Conservation (phyloP, 805 yeast genomes). For the Kluyveromyces starmeri region DNA sequence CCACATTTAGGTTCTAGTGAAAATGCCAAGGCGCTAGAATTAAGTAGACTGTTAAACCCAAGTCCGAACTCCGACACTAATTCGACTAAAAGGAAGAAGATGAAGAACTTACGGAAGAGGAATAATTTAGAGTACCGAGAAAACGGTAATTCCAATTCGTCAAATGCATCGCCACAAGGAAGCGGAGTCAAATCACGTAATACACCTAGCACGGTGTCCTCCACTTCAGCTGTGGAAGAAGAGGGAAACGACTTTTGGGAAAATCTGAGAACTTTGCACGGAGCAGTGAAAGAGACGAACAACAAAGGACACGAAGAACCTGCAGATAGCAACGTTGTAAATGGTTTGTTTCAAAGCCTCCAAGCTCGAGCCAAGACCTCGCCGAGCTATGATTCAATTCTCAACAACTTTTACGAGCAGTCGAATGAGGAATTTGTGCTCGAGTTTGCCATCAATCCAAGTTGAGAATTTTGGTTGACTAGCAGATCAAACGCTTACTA, state of each 20-base stretch:
- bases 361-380: not conserved
- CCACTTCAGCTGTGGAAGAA: slow-evolving; percentile 33
- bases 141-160: slow-evolving; percentile 3
- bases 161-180: slow-evolving; percentile 14
- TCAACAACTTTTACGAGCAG: slow-evolving; percentile 1
- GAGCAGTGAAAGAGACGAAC: slow-evolving; percentile 15
- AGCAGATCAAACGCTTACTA: not conserved
- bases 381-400: slow-evolving; percentile 3
- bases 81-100: slow-evolving; percentile 10
- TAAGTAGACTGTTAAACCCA: slow-evolving; percentile 38
- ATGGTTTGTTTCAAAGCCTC: not conserved
- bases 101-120: slow-evolving; percentile 7
- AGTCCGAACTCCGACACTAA: slow-evolving; percentile 6
- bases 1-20: slow-evolving; percentile 59
- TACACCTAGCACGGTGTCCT: slow-evolving; percentile 11
- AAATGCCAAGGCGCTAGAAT: slow-evolving; percentile 38
- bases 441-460: slow-evolving; percentile 10
- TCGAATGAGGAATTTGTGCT: slow-evolving; percentile 4
- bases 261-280: slow-evolving; percentile 48
- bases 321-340: not conserved
- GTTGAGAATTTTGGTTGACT: slow-evolving; percentile 1
- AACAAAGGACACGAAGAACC: slow-evolving; percentile 5
- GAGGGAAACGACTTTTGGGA: slow-evolving; percentile 70
- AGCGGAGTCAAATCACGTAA: slow-evolving; percentile 1
- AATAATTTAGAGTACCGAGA: slow-evolving; percentile 7